phyloP scores from a whole-genome alignment of 23 red algal species.

The Porphyridium purpureum region DNA sequence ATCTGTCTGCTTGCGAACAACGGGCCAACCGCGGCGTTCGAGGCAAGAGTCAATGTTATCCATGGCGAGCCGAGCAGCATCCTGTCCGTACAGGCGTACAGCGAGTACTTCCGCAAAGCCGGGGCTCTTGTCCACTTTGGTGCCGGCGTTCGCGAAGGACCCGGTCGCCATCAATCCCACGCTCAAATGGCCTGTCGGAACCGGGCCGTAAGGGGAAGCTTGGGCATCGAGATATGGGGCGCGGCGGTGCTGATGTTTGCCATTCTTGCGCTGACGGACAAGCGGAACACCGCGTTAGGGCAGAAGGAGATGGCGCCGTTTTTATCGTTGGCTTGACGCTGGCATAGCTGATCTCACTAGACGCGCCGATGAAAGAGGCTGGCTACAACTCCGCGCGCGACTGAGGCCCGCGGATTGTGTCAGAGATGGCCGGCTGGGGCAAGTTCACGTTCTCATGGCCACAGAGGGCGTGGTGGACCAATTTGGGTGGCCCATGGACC shows the following conservation, averaged over 20 bases:
- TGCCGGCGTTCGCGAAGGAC: too few relatives aligned
- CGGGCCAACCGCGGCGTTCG: slow-evolving; percentile 34
- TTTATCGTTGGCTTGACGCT: slow-evolving; percentile 58
- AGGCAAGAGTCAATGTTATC: slow-evolving; percentile 8
- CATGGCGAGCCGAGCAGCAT: slow-evolving; percentile 9
- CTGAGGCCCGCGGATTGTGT: slow-evolving; percentile 58
- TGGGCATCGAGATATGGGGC: slow-evolving; percentile 53
- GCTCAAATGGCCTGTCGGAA: too few relatives aligned
- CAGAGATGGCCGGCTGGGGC: slow-evolving; percentile 41
- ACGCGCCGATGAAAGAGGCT: slow-evolving; percentile 38
- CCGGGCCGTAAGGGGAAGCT: slow-evolving; percentile 10
- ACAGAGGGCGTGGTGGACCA: slow-evolving; percentile 6
- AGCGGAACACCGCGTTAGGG: slow-evolving; percentile 17
- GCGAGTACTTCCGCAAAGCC: slow-evolving; percentile 52
- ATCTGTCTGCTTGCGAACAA: slow-evolving; percentile 20
- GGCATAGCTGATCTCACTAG: slow-evolving; percentile 22
- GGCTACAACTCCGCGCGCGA: slow-evolving; percentile 62
- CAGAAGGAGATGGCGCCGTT: slow-evolving; percentile 50
- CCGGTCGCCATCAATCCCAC: too few relatives aligned
- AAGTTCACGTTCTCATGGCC: slow-evolving; percentile 34
- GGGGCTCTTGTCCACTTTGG: too few relatives aligned
- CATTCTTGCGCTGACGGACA: slow-evolving; percentile 46
- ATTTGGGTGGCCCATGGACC: background rate
- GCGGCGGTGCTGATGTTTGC: slow-evolving; percentile 47
- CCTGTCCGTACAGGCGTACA: slow-evolving; percentile 18